These are phyloP conservation scores for Singerocomus rubriflavus DNA, from an alignment of 1,284 basidiomycete genomes.

Conservation along the genomic window DNA sequence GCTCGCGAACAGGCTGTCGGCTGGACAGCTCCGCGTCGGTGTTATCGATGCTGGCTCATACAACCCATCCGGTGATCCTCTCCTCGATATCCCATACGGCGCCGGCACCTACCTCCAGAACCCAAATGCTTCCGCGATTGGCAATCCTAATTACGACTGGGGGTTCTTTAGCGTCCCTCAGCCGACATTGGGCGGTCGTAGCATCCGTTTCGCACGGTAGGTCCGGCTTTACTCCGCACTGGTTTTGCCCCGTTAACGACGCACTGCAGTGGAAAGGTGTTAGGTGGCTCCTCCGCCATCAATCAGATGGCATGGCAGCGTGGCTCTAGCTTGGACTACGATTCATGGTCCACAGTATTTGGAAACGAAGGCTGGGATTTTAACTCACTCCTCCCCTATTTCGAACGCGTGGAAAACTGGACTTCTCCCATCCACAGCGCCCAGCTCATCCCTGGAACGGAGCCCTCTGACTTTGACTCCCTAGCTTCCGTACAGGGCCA, in stretches of 20 bases:
- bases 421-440: not conserved
- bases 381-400: not conserved
- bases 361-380: conserved; percentile 7
- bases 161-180: conserved; percentile 1
- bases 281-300: conserved; percentile 7
- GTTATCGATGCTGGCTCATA: conserved; percentile 4
- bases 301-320: not conserved
- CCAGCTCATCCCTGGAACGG: not conserved
- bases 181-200: not conserved
- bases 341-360: not conserved
- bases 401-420: conserved; percentile 3
- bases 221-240: not conserved
- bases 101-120: conserved; percentile 1
- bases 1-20: conserved; percentile 2
- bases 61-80: not conserved
- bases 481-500: not conserved
- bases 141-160: conserved; percentile 4
- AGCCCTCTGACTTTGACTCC: not conserved
- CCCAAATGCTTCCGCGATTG: not conserved
- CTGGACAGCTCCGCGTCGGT: not conserved
- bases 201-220: conserved; percentile 1
- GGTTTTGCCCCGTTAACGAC: not conserved
- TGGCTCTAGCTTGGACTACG: conserved; percentile 1
- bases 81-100: not conserved
- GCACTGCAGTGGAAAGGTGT: not conserved